These are phyloP conservation scores for Aspergillus coremiiformis DNA, from an alignment of 495 filamentous ascomycete species.

Conservation along the genomic window DNA sequence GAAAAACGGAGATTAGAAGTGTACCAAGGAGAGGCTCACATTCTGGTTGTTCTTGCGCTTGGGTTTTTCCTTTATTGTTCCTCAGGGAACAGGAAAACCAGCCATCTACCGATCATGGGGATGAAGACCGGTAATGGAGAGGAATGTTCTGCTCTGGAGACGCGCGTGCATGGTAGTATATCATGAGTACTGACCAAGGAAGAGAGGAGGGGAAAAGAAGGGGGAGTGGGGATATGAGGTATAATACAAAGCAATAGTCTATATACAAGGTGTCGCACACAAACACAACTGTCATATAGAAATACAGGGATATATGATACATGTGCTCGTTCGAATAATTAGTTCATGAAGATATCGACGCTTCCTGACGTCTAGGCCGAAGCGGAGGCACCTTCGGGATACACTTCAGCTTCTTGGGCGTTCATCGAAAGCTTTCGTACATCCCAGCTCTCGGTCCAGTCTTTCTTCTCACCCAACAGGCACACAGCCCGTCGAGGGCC, in stretches of 20 bases:
- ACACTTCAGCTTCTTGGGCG: constrained; percentile 3
- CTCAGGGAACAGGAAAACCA: constrained; percentile 5
- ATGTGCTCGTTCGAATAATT: neutral
- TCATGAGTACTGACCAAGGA: neutral
- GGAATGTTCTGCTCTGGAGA: constrained; percentile 26
- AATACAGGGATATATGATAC: constrained; percentile 12
- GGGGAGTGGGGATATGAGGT: constrained; percentile 9
- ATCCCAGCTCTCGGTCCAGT: constrained; percentile 53
- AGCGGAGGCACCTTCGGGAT: constrained; percentile 13
- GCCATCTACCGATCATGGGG: constrained; percentile 22
- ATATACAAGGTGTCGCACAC: constrained; percentile 15
- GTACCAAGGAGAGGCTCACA: constrained; percentile 34
- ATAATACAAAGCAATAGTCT: constrained; percentile 14
- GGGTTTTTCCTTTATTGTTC: constrained; percentile 11
- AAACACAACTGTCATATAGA: constrained; percentile 5
- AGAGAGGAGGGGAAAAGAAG: constrained; percentile 4
- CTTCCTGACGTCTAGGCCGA: constrained; percentile 10
- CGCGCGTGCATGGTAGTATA: constrained; percentile 27
- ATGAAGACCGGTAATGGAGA: constrained; percentile 27
- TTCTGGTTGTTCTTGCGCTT: constrained; percentile 40
- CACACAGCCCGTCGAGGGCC: constrained; percentile 47
- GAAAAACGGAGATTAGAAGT: constrained; percentile 43
- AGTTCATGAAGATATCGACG: neutral
- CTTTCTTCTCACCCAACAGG: constrained; percentile 79
- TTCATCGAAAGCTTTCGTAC: constrained; percentile 41